phyloP scores from a whole-genome alignment of 805 yeast species.

The Priceomyces carsonii region DNA sequence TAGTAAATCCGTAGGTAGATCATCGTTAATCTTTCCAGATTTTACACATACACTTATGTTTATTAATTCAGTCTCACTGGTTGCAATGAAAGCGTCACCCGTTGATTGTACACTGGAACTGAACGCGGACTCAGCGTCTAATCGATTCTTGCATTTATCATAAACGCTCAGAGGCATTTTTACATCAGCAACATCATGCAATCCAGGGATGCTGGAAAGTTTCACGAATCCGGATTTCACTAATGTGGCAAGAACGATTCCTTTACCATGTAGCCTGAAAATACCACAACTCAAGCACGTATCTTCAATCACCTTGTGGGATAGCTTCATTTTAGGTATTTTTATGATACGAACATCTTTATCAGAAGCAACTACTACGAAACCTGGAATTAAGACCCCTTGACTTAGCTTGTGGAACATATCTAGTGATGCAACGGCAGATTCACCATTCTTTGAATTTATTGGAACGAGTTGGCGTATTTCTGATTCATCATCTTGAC shows the following conservation, averaged over 20 bases:
- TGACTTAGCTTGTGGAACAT: constrained; percentile 58
- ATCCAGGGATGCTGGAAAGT: constrained; percentile 57
- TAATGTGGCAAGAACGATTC: constrained; percentile 49
- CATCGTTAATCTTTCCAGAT: constrained; percentile 20
- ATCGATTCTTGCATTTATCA: constrained; percentile 19
- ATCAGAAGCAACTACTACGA: constrained; percentile 53
- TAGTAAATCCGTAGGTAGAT: constrained; percentile 50
- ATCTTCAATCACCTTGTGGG: constrained; percentile 63
- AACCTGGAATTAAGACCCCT: constrained; percentile 64
- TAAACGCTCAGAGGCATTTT: constrained; percentile 33
- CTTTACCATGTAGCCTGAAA: constrained; percentile 42
- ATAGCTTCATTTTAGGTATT: constrained; percentile 59
- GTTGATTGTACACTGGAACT: constrained; percentile 41
- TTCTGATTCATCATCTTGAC: constrained; percentile 51
- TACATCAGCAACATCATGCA: constrained; percentile 56
- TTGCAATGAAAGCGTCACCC: constrained; percentile 60
- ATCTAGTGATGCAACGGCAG: constrained; percentile 63
- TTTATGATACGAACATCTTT: constrained; percentile 64
- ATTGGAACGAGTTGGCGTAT: constrained; percentile 60
- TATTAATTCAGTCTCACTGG: constrained; percentile 47
- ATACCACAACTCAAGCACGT: constrained; percentile 50
- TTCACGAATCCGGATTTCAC: constrained; percentile 49
- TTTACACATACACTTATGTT: constrained; percentile 24
- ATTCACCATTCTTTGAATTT: constrained; percentile 58
- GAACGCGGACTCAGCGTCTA: constrained; percentile 21